Evolutionary conservation across 1,284 basidiomycete genomes (phyloP).

Genomic region (Hypsizygus ulmarius): DNA sequence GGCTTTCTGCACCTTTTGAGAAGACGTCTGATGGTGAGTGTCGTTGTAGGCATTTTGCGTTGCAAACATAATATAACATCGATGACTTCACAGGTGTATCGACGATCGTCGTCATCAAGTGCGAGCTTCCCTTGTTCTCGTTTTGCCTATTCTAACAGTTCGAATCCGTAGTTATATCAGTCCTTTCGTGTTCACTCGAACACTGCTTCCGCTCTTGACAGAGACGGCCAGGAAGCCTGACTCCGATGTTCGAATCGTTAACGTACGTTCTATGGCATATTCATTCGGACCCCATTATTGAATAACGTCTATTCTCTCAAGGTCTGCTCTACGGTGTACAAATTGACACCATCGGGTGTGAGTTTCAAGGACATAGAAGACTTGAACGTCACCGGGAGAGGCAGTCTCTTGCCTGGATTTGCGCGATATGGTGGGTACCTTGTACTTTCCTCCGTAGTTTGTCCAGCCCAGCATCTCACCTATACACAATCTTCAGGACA

Average conservation of each 20-base stretch:
- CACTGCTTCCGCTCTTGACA: constrained; percentile 47
- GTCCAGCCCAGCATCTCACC: no score
- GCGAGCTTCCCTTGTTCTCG: constrained; percentile 13
- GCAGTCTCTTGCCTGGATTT: constrained; percentile 4
- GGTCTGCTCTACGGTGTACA: constrained; percentile 26
- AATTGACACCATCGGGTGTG: constrained; percentile 19
- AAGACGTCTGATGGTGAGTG: constrained; percentile 33
- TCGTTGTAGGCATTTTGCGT: background rate
- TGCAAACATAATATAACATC: background rate
- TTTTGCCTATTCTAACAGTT: background rate
- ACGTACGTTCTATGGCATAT: constrained; percentile 31
- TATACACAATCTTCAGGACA: constrained; percentile 1
- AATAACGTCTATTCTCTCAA: constrained; percentile 6
- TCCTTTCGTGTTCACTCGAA: constrained; percentile 44
- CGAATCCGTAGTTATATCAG: constrained; percentile 39
- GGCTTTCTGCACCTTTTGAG: constrained; percentile 20
- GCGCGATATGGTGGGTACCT: constrained; percentile 8
- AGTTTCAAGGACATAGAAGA: constrained; percentile 15
- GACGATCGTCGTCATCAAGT: constrained; percentile 43
- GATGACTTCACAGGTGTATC: constrained; percentile 21
- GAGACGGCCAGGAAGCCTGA: constrained; percentile 40
- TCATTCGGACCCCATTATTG: background rate
- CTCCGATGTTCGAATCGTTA: constrained; percentile 51
- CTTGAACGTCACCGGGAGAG: background rate
- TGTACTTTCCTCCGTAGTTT: no score